Evolutionary conservation across 2,329 filamentous ascomycete species (phyloP).

Genomic region (Clonostachys byssicola): DNA sequence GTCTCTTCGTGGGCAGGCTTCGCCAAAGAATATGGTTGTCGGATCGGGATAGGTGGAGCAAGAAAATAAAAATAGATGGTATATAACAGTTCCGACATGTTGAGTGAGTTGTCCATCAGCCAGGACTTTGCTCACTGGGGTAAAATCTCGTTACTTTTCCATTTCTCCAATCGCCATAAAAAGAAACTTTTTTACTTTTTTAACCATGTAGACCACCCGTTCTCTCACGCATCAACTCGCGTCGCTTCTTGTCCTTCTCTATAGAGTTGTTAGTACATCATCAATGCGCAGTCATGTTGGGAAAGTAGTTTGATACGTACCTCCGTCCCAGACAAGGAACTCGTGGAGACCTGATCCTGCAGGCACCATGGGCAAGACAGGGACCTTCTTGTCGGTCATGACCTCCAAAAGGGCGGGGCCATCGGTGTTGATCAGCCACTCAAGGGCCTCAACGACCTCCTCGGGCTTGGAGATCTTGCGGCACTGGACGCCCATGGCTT

Average conservation of each 20-base stretch:
- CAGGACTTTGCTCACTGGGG: too few species aligned
- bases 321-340: slow-evolving; percentile 56
- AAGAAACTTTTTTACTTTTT: background rate
- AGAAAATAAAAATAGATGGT: too few species aligned
- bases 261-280: slow-evolving; percentile 4
- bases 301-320: slow-evolving; percentile 13
- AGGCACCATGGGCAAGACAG: slow-evolving; percentile 97
- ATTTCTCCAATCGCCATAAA: too few species aligned
- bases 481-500: slow-evolving; percentile 84
- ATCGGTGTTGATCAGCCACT: slow-evolving; percentile 85
- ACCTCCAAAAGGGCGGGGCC: slow-evolving; percentile 94
- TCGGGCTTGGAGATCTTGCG: slow-evolving; percentile 68
- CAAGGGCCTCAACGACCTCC: slow-evolving; percentile 72
- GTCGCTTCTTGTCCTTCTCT: slow-evolving; percentile 66
- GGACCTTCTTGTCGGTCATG: slow-evolving; percentile 85
- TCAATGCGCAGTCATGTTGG: background rate
- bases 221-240: slow-evolving; percentile 62
- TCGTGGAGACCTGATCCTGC: slow-evolving; percentile 84
- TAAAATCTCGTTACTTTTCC: too few species aligned
- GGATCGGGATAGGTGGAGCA: too few species aligned
- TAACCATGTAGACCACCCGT: slow-evolving; percentile 44
- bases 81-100: too few species aligned
- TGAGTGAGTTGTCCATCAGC: too few species aligned
- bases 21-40: too few species aligned
- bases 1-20: too few species aligned